Evolutionary conservation across 768 basidiomycete genomes (phyloP).

Genomic region (Dentipellis sp.): DNA sequence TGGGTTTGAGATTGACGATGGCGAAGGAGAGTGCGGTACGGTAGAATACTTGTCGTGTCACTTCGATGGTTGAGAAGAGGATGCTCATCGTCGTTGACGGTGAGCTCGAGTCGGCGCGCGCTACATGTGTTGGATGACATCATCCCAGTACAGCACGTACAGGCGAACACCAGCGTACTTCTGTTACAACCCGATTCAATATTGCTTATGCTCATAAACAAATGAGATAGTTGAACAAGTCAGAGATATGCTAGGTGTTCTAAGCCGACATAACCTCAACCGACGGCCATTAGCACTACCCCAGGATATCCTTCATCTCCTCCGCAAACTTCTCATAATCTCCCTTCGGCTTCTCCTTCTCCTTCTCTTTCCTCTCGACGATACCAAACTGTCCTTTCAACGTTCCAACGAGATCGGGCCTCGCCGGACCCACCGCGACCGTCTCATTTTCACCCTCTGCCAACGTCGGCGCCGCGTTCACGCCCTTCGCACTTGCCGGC

Average conservation of each 20-base stretch:
- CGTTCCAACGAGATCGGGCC: slow-evolving; percentile 60
- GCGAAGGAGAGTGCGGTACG: slow-evolving; percentile 63
- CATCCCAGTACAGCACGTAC: too few species aligned
- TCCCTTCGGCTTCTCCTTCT: slow-evolving; percentile 33
- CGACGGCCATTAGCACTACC: not conserved
- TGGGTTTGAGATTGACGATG: slow-evolving; percentile 91
- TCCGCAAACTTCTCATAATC: slow-evolving; percentile 74
- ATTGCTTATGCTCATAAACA: too few species aligned
- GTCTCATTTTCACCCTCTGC: slow-evolving; percentile 24
- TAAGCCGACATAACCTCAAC: not conserved
- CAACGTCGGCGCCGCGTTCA: slow-evolving; percentile 19
- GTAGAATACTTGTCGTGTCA: slow-evolving; percentile 69
- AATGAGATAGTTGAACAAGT: too few species aligned
- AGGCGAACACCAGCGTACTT: not conserved
- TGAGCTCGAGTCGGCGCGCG: not conserved
- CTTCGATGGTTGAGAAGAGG: slow-evolving; percentile 74
- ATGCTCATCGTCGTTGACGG: slow-evolving; percentile 18
- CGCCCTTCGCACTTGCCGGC: slow-evolving; percentile 14
- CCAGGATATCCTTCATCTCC: slow-evolving; percentile 63
- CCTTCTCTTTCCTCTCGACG: slow-evolving; percentile 12
- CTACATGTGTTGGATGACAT: too few species aligned
- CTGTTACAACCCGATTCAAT: not conserved
- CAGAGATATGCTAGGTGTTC: too few species aligned
- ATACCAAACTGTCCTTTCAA: slow-evolving; percentile 52
- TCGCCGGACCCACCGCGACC: slow-evolving; percentile 24